Evolutionary conservation across 768 basidiomycete species (phyloP), one percentile per base, ranked within the genome.

Genomic region (Suillus decipiens): DNA sequence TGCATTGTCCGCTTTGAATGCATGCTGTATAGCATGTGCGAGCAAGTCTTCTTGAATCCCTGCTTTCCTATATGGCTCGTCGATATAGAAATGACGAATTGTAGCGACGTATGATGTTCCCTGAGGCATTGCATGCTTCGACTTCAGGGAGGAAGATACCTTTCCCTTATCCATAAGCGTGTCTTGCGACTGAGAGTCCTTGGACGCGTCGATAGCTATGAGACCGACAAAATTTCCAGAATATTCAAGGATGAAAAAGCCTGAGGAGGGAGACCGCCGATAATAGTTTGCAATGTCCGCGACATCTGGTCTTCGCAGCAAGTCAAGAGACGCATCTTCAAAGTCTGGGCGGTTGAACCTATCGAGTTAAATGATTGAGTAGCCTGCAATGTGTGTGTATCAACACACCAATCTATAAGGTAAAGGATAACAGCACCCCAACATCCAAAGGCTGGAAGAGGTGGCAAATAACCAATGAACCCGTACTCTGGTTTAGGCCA

Each of bases 51-150:
- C 76, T 70, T 92, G 89, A 48, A 90, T 79, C 14, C 78, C 78
- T 28, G 83, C 75, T 9, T 67, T 67, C 57, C 89, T 84, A 68
- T 85, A 93, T 17, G 76, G 78, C 66, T 88, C 87, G 45, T 90
- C 88, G 31, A 90, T 83, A 67, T 84, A 88, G 73, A 92, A 88
- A 71, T 93, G 92, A 36, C 90, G 87, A 67, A 93, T 86, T 19
- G 80, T 76, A 12, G 87, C 92, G n/a, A 80, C 78, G 47, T 73
- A 70, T n/a, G 85, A 78, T 37, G 80, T 76, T 42, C 79, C 76
- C 28, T 68, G 74, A 59, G 72, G 58, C 31, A 65, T 71, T 31
- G 69, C 59, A 31, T 65, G 47, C 37, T 62, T 67, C 60, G 54
- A 34, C 31, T 61, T 50, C 33, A 70, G 7, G 8, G 41, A 61